Percentiles rank a stretch among this genome's conserved stretches.
phyloP scores from a whole-genome alignment of 768 basidiomycete genomes.

The Boletus sensibilis region DNA sequence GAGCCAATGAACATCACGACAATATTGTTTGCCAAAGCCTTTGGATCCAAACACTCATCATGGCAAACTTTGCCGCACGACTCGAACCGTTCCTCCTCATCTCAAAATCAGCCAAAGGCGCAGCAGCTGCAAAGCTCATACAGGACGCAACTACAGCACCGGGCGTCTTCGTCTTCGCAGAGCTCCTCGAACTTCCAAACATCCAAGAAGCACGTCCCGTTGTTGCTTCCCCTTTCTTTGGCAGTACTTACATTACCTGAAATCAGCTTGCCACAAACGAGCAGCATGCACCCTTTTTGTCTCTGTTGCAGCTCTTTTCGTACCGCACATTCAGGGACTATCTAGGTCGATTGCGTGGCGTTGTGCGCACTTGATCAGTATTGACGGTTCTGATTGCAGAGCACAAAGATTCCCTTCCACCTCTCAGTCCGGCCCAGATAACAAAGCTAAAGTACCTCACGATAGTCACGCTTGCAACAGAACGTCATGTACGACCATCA shows the following conservation, averaged over 20 bases:
- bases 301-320: slow-evolving; percentile 82
- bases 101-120: slow-evolving; percentile 89
- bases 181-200: slow-evolving; percentile 78
- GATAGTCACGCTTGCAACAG: slow-evolving; percentile 77
- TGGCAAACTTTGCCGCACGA: slow-evolving; percentile 59
- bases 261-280: slow-evolving; percentile 67
- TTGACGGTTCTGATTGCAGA: slow-evolving; percentile 41
- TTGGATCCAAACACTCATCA: slow-evolving; percentile 22
- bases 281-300: slow-evolving; percentile 58
- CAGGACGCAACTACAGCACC: slow-evolving; percentile 84
- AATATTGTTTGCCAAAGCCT: neutral
- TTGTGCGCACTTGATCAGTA: neutral
- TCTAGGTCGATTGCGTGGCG: slow-evolving; percentile 49
- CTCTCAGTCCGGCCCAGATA: slow-evolving; percentile 68
- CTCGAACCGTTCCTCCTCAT: slow-evolving; percentile 91
- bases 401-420: slow-evolving; percentile 62
- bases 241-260: neutral
- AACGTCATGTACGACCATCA: slow-evolving; percentile 61
- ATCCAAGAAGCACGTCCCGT: slow-evolving; percentile 70
- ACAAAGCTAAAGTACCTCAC: slow-evolving; percentile 92
- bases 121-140: slow-evolving; percentile 86
- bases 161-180: slow-evolving; percentile 90
- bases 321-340: slow-evolving; percentile 88
- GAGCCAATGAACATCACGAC: neutral
- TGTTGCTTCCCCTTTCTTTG: neutral